Base-by-base conservation (phyloP, 2,329 filamentous ascomycete species). In the Fusarium pseudoanthophilum region DNA sequence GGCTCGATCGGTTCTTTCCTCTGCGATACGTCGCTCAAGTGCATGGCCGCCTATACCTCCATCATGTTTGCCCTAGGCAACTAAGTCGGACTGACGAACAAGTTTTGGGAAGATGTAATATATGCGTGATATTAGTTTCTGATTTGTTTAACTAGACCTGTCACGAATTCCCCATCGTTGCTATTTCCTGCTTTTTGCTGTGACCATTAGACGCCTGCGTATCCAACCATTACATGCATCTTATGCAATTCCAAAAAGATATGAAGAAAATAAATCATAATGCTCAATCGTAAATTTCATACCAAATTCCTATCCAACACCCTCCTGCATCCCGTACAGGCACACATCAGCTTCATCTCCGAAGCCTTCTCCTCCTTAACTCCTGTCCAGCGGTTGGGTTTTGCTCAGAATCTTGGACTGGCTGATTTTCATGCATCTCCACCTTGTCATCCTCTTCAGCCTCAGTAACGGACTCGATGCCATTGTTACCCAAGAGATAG, bases 401-500 rank as follows among this genome's bases (percentile, higher is more conserved):
- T 16, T 75, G 72, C 26, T 72, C 65, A 16, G 61, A 43, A 13
- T 43, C 34, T 16, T 59, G 55, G 16, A 36, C 36, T 20, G 26
- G 30, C 14, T 67, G 40, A 11, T 57, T 53, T 40, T 67, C 59
- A 37, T 67, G 60, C n/a, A 36, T 56, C 28, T 71, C 67, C 10
- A 53, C 60, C 53, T 76, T 56, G 24, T 77, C 62, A 26, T 77
- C 78, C 24, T 76, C 72, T 15, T 78, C 74, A 3, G 77, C 71
- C 13, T 67, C 60, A 7, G 78, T 71, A 18, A 78, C 72, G 64
- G 81, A 83, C 77, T 92, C 90, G 71, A 91, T 91, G 4, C 90
- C 90, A 72, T 92, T 92, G 75, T 92, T 92, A 3, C 90, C 90
- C 20, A 94, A 84, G 64, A 96, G 84, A 78, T 94, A 98, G 75